These are phyloP conservation scores for Teratosphaeria epicoccoides DNA, from an alignment of 2,329 filamentous ascomycete species.

Conservation along the genomic window DNA sequence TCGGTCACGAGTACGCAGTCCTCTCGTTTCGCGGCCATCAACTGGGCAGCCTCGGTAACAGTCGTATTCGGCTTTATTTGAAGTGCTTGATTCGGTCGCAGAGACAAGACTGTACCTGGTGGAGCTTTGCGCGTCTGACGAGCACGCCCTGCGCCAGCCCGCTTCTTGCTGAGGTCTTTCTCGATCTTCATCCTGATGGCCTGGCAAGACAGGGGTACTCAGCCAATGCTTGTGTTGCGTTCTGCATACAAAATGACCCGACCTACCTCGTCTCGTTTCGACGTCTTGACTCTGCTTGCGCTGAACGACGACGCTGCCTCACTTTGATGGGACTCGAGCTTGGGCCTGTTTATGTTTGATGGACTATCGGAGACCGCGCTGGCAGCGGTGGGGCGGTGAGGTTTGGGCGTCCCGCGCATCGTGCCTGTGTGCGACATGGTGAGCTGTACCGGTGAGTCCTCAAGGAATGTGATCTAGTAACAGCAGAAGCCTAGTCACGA, in stretches of 20 bases:
- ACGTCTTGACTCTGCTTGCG: slow-evolving; percentile 90
- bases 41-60: slow-evolving; percentile 88
- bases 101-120: slow-evolving; percentile 85
- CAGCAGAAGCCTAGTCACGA: not conserved
- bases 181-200: slow-evolving; percentile 96
- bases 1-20: slow-evolving; percentile 97
- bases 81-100: slow-evolving; percentile 89
- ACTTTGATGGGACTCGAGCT: slow-evolving; percentile 47
- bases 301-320: slow-evolving; percentile 66
- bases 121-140: slow-evolving; percentile 86
- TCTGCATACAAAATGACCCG: not conserved
- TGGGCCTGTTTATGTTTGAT: slow-evolving; percentile 63
- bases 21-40: slow-evolving; percentile 98
- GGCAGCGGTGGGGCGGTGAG: slow-evolving; percentile 6
- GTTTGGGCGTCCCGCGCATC: slow-evolving; percentile 61
- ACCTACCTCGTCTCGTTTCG: slow-evolving; percentile 90
- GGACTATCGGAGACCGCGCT: slow-evolving; percentile 48
- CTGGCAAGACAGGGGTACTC: slow-evolving; percentile 38
- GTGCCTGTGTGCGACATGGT: slow-evolving; percentile 53
- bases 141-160: slow-evolving; percentile 64
- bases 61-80: slow-evolving; percentile 95
- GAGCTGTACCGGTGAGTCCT: slow-evolving; percentile 3
- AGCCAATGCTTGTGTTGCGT: not conserved
- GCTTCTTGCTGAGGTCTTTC: slow-evolving; percentile 96
- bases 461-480: not conserved